These are phyloP conservation scores for Termitomyces sp. DNA, from an alignment of 768 basidiomycete genomes.

Conservation along the genomic window DNA sequence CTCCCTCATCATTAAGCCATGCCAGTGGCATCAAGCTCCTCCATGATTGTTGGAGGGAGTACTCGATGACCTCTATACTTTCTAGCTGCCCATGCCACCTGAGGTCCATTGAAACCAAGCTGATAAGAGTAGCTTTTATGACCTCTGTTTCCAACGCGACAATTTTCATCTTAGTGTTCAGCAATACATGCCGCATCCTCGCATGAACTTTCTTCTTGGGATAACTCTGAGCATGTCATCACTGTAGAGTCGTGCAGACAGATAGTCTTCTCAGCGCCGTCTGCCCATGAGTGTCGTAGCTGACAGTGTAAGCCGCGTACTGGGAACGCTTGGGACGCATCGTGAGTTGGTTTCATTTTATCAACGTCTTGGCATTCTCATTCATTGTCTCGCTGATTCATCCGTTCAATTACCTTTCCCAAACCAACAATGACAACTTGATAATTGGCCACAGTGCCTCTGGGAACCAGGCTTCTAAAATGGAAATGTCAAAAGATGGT, in stretches of 20 bases:
- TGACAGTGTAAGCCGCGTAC: background rate
- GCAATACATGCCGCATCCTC: background rate
- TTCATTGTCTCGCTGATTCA: no score
- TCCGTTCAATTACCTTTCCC: slow-evolving; percentile 1
- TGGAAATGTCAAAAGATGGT: slow-evolving; percentile 4
- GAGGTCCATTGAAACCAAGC: no score
- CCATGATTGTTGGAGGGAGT: no score
- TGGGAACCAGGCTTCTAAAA: background rate
- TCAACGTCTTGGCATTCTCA: background rate
- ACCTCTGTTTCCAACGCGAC: no score
- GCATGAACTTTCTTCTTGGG: background rate
- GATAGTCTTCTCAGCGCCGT: background rate
- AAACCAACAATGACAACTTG: slow-evolving; percentile 31
- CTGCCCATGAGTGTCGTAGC: background rate
- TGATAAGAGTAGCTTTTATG: no score
- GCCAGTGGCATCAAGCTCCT: no score
- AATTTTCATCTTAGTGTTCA: background rate
- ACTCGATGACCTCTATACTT: no score
- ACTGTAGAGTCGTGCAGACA: background rate
- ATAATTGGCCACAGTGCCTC: slow-evolving; percentile 9
- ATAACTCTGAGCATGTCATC: background rate
- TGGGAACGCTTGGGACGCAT: background rate
- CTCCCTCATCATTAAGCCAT: no score
- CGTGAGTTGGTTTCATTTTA: background rate
- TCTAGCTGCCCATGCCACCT: no score